Percentiles rank a stretch among this genome's conserved stretches.
phyloP scores from a whole-genome alignment of 164 flowering plant species.

The Euptelea pleiosperma region DNA sequence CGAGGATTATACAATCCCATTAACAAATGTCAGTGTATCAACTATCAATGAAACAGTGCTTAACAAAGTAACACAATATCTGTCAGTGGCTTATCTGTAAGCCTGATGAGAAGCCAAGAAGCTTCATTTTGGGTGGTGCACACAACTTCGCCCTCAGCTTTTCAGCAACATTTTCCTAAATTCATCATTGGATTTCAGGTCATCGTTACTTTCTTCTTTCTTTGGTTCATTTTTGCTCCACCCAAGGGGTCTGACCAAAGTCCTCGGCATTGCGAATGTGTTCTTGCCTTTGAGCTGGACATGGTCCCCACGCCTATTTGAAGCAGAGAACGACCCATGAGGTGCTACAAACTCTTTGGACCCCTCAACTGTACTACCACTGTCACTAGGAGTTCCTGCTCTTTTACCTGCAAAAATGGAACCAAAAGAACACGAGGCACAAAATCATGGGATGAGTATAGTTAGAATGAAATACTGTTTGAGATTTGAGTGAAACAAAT shows the following conservation, averaged over 20 bases:
- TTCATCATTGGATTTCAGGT: conserved; percentile 79
- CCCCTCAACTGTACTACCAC: conserved; percentile 13
- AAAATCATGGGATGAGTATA: not conserved
- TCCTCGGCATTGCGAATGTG: conserved; percentile 78
- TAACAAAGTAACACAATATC: not conserved
- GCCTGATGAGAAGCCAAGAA: not conserved
- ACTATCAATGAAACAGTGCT: too few relatives aligned
- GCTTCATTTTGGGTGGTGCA: not conserved
- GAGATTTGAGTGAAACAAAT: too few relatives aligned
- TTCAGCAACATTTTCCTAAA: conserved; percentile 75
- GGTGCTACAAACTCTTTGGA: conserved; percentile 14
- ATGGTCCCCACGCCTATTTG: conserved; percentile 23
- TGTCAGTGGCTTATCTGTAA: not conserved
- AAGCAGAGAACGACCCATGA: conserved; percentile 10
- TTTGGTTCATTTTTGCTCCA: conserved; percentile 27
- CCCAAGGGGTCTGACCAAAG: conserved; percentile 48
- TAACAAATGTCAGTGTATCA: too few relatives aligned
- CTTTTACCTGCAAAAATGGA: conserved; percentile 15
- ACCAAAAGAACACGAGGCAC: too few relatives aligned
- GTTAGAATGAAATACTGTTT: too few relatives aligned
- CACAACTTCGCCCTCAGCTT: conserved; percentile 15
- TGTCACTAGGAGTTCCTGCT: conserved; percentile 14
- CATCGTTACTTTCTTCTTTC: conserved; percentile 37
- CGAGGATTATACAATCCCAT: too few relatives aligned
- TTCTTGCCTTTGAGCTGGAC: conserved; percentile 58